Base-by-base conservation (phyloP, 2,329 filamentous ascomycete species). In the Diaporthe sp. region DNA sequence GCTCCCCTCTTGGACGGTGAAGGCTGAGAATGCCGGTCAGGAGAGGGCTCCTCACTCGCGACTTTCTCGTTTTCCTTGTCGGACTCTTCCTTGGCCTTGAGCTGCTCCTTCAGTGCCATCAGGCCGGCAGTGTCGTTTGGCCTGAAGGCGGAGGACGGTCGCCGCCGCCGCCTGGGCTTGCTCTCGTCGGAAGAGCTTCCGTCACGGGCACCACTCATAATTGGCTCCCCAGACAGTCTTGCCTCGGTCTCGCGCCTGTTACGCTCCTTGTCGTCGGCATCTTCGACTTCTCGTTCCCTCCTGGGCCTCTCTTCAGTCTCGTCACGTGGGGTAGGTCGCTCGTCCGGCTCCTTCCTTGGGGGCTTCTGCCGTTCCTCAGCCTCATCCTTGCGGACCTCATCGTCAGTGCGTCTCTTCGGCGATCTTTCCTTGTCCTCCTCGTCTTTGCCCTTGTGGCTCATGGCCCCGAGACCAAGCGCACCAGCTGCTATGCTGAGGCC, bases 51-150 rank as follows among this genome's bases (percentile, higher is more conserved):
- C 65, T 76, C 78, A 62, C 78, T 77, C 3, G 68, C 42, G 31
- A 72, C 62, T 34, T 65, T 70, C 39, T 78, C 76, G 28, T 77
- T 65, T 37, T 79, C 76, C 61, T 82, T 80, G 28, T 82, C 80
- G 76, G 80, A 78, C 34, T 79, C 79, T 42, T 84, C 84, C 78
- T 87, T 84, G 44, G 87, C 85, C 25, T 88, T 85, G 42, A 89
- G 81, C 78, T 90, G 85, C 34, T 88, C 86, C 78, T 89, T 89
- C 57, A 90, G 81, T 13, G 87, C 86, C 74, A 84, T 85, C 22
- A 91, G 78, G 22, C 87, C 87, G 42, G 84, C 85, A 3, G 88
- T 85, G 77, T 91, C 87, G 39, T 87, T 91, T 8, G 89, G 89
- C 75, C 90, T 84, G 76, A 91, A 91, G 2, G 83, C 84, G 57